Evolutionary conservation across 1,284 basidiomycete species (phyloP).

Genomic region (Tylopilus sp.): DNA sequence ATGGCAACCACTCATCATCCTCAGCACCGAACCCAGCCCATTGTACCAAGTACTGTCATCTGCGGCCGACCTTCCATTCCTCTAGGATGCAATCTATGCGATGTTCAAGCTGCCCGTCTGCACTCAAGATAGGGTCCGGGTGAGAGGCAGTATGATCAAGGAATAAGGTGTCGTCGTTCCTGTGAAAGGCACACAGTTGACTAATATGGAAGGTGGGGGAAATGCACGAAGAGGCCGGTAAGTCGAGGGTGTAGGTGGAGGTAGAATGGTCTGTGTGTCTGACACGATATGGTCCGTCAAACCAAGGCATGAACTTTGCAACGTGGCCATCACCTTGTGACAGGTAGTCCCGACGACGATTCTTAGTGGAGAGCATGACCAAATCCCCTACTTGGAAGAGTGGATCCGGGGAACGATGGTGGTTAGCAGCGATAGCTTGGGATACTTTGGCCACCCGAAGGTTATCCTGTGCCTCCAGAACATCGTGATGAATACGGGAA

Average conservation of each 20-base stretch:
- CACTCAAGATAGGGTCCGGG: too few relatives aligned
- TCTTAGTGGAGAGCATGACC: conserved; percentile 48
- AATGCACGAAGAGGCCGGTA: neutral
- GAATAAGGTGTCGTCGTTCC: neutral
- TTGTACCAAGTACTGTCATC: too few relatives aligned
- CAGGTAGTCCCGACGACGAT: too few relatives aligned
- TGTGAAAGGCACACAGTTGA: neutral
- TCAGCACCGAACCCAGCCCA: too few relatives aligned
- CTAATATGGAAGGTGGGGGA: neutral
- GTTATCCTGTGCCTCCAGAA: conserved; percentile 39
- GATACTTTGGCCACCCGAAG: conserved; percentile 41
- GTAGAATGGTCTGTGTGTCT: neutral
- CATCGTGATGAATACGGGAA: conserved; percentile 31
- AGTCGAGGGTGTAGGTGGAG: neutral
- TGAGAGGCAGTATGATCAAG: too few relatives aligned
- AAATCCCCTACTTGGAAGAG: conserved; percentile 32
- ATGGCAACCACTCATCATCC: too few relatives aligned
- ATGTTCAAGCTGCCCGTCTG: too few relatives aligned
- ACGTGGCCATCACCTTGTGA: conserved; percentile 39
- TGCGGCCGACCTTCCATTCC: too few relatives aligned
- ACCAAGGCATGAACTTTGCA: conserved; percentile 47
- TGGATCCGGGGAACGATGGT: conserved; percentile 13
- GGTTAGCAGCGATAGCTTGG: conserved; percentile 29
- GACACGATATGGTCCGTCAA: conserved; percentile 39
- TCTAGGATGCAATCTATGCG: too few relatives aligned